Percentiles rank a stretch among this genome's conserved stretches.
These are phyloP conservation scores for Erodium moschatum DNA, from an alignment of 441 rosid genomes.

Conservation along the genomic window DNA sequence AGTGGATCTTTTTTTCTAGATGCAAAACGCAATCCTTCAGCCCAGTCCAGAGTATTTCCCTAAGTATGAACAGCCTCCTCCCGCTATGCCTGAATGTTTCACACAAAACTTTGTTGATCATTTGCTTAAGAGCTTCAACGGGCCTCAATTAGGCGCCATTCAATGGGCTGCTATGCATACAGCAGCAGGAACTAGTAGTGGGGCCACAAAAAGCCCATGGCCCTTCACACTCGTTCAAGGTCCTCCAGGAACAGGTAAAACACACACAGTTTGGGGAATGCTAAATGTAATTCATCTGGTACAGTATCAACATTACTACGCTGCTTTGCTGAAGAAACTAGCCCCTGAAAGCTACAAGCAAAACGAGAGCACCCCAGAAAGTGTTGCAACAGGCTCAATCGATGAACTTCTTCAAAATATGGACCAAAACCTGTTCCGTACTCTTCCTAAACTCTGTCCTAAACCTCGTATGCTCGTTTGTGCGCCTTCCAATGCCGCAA, in stretches of 20 bases:
- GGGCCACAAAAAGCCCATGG: slow-evolving; percentile 82
- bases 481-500: slow-evolving; percentile 99
- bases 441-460: slow-evolving; percentile 89
- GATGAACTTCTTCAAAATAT: slow-evolving; percentile 98
- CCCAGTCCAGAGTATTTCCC: slow-evolving; percentile 95
- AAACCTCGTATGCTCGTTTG: slow-evolving; percentile 98
- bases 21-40: slow-evolving; percentile 93
- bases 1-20: slow-evolving; percentile 37
- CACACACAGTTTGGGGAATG: slow-evolving; percentile 99
- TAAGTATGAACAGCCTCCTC: slow-evolving; percentile 79
- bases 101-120: slow-evolving; percentile 74
- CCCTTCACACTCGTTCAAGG: slow-evolving; percentile 99
- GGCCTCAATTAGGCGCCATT: slow-evolving; percentile 88
- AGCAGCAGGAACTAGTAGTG: slow-evolving; percentile 95
- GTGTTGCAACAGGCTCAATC: slow-evolving; percentile 63
- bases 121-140: slow-evolving; percentile 73
- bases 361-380: slow-evolving; percentile 62
- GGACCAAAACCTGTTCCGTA: slow-evolving; percentile 89
- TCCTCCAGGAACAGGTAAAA: slow-evolving; percentile 99
- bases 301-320: slow-evolving; percentile 96
- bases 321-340: slow-evolving; percentile 84
- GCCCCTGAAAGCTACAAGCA: slow-evolving; percentile 97
- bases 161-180: slow-evolving; percentile 99
- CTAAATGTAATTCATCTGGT: slow-evolving; percentile 97
- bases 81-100: slow-evolving; percentile 91